phyloP scores from a whole-genome alignment of 2,329 filamentous ascomycete genomes.

The Penicillium sp. region DNA sequence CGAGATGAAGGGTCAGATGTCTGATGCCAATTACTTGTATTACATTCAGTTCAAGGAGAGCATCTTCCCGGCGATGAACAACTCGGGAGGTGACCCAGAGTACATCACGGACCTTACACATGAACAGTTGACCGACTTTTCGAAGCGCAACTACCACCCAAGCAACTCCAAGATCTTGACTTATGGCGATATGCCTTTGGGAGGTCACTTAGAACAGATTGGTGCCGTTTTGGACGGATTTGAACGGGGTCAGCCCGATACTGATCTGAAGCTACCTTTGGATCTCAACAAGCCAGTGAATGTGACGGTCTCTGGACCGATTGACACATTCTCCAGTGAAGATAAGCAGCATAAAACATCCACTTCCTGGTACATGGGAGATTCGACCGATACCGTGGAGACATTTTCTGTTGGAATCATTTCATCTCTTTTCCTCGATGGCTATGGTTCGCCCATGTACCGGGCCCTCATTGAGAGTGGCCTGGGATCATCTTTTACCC shows the following conservation, averaged over 20 bases:
- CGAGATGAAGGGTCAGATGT: conserved; percentile 99
- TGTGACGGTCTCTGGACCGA: conserved; percentile 73
- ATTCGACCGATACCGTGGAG: conserved; percentile 79
- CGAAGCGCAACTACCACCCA: conserved; percentile 91
- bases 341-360: conserved; percentile 94
- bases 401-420: conserved; percentile 83
- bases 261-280: conserved; percentile 74
- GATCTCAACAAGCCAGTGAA: conserved; percentile 67
- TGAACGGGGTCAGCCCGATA: conserved; percentile 66
- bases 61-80: conserved; percentile 91
- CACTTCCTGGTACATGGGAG: conserved; percentile 85
- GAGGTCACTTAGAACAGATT: conserved; percentile 76
- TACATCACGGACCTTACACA: conserved; percentile 96
- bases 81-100: conserved; percentile 93
- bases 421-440: conserved; percentile 82
- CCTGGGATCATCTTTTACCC: conserved; percentile 88
- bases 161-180: conserved; percentile 96
- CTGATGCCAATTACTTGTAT: conserved; percentile 92
- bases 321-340: conserved; percentile 81
- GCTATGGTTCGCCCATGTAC: conserved; percentile 93
- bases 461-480: conserved; percentile 84
- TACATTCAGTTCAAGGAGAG: conserved; percentile 95
- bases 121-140: conserved; percentile 83
- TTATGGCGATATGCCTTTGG: conserved; percentile 88
- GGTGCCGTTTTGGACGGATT: conserved; percentile 74